Base-by-base conservation (phyloP, 306 rosid species). In the Malus fusca region DNA sequence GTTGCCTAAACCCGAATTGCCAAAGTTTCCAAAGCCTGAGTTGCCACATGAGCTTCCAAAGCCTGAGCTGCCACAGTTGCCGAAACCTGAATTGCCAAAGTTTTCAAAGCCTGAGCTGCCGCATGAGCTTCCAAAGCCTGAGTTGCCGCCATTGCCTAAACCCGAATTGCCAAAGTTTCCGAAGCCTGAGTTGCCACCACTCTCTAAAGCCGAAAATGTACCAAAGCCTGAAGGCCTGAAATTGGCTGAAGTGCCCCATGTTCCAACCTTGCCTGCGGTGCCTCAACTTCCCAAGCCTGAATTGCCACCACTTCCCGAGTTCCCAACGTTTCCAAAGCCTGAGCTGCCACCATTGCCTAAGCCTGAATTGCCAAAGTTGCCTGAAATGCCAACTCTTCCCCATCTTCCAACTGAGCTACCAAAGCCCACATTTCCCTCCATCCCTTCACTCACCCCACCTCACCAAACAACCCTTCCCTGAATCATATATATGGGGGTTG, bases 311-410 rank as follows among this genome's bases (percentile, higher is more conserved):
- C 62, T 75, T 52, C 73, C 79, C 0, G 23, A 31, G 18, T 18
- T 46, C 26, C 62, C 43, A 17, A 51, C 25, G 21, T 69, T 51
- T 8, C 43, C 43, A 40, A 40, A 40, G 43, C 43, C 43, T 8
- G 11, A 40, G 43, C 43, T 40, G 43, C 43, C 43, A 40, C 43
- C 11, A 40, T 40, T 40, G 43, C 43, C 43, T 40, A 40, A 40
- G 11, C 11, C 43, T 40, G 43, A 8, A 40, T 53, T 69, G 43
- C 60, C 60, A 46, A 69, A 69, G 22, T 10, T 73, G 44, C 77
- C 75, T 21, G 78, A 61, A 28, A 3, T 80, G 4, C 79, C 75
- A 30, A 22, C 55, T 30, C 63, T n/a, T 11, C 56, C 76, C 77
- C 82, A 56, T 19, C 55, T 66, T 8, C 80, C 59, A 19, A 21